A percentile compares a stretch with the other conserved stretches of the same genome.
Conservation (phyloP, 164 flowering plant genomes). For the Euptelea pleiosperma region DNA sequence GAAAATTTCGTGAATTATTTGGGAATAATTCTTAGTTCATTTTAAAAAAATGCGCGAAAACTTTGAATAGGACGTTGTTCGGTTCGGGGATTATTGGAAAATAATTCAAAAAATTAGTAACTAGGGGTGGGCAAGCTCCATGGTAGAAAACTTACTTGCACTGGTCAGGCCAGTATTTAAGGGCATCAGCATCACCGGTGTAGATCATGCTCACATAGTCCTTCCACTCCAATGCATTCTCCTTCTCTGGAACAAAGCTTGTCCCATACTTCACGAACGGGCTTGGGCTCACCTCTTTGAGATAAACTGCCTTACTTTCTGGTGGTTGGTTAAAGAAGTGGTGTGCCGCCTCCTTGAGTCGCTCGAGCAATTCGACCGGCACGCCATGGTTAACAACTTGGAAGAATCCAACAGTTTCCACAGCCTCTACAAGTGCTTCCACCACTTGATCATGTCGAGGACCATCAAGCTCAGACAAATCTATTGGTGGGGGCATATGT, state of each 20-base stretch:
- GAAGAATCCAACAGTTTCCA: slow-evolving; percentile 42
- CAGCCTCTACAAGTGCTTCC: slow-evolving; percentile 22
- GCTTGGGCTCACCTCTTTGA: slow-evolving; percentile 28
- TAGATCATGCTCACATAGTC: slow-evolving; percentile 38
- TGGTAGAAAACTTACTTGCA: slow-evolving; percentile 42
- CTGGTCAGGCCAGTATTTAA: slow-evolving; percentile 32
- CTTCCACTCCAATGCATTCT: slow-evolving; percentile 48
- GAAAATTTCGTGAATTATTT: no score
- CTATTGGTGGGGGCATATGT: slow-evolving; percentile 19
- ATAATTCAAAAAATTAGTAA: no score
- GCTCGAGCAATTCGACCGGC: slow-evolving; percentile 32
- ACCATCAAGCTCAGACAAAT: slow-evolving; percentile 32
- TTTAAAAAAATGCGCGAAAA: no score
- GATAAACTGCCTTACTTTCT: slow-evolving; percentile 34
- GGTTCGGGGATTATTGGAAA: no score
- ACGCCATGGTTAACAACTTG: slow-evolving; percentile 46
- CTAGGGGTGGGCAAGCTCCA: no score
- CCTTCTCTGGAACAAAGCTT: slow-evolving; percentile 47
- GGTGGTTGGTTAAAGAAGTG: slow-evolving; percentile 28
- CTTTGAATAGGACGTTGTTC: no score
- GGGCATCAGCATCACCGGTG: slow-evolving; percentile 37
- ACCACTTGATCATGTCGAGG: slow-evolving; percentile 28
- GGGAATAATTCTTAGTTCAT: no score
- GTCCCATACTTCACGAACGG: slow-evolving; percentile 38
- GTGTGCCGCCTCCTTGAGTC: slow-evolving; percentile 30